A percentile compares a stretch with the other conserved stretches of the same genome.
Evolutionary conservation across 169 alveolate genomes (phyloP).

Genomic region (Perkinsus marinus): DNA sequence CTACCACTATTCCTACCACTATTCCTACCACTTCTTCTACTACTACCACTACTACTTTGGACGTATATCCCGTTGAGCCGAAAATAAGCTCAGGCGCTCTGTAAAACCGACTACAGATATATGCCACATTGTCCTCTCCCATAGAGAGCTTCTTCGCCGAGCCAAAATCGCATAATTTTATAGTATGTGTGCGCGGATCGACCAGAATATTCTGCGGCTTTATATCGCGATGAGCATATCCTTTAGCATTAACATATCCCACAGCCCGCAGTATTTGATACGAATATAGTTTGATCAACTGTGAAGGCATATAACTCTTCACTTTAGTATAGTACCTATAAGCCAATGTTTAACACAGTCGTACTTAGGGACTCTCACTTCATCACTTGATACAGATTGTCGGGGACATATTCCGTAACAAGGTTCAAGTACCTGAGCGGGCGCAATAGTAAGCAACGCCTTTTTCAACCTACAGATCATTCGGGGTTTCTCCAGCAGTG

Average conservation of each 20-base stretch:
- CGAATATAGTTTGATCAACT: slow-evolving; percentile 73
- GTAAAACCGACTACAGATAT: slow-evolving; percentile 41
- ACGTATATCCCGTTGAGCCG: slow-evolving; percentile 79
- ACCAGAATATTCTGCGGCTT: slow-evolving; percentile 90
- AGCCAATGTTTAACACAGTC: too few species aligned
- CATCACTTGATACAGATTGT: slow-evolving; percentile 69
- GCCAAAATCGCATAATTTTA: slow-evolving; percentile 88
- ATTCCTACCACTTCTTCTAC: too few species aligned
- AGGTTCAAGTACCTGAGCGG: slow-evolving; percentile 67
- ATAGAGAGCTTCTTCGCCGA: slow-evolving; percentile 77
- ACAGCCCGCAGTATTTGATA: slow-evolving; percentile 80
- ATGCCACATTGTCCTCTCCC: neutral
- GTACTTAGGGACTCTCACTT: neutral
- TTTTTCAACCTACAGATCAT: slow-evolving; percentile 4
- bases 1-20: too few species aligned
- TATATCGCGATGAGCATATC: slow-evolving; percentile 88
- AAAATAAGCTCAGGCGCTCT: slow-evolving; percentile 91
- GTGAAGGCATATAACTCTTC: slow-evolving; percentile 63
- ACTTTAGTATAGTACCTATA: slow-evolving; percentile 62
- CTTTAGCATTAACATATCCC: slow-evolving; percentile 75
- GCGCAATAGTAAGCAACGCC: slow-evolving; percentile 12
- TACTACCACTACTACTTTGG: slow-evolving; percentile 12
- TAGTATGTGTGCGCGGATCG: slow-evolving; percentile 46
- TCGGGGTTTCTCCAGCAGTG: slow-evolving; percentile 18
- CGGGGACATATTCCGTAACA: slow-evolving; percentile 89